Conservation (phyloP, 192 early-diverging fungal species). For the Coemansia sp. region DNA sequence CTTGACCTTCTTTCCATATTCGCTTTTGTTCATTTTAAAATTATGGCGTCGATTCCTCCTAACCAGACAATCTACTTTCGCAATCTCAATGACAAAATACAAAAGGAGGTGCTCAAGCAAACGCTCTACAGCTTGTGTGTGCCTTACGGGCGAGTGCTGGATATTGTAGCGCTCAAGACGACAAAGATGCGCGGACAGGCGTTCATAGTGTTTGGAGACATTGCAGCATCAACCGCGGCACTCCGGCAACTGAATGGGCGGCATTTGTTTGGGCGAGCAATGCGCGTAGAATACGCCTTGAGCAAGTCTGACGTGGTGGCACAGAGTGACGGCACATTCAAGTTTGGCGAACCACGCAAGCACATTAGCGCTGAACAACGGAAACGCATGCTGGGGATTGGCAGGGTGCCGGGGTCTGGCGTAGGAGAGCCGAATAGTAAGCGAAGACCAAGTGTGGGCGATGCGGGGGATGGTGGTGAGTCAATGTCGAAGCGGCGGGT, state of each 20-base stretch:
- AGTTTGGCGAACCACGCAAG: constrained; percentile 28
- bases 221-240: constrained; percentile 82
- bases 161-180: constrained; percentile 83
- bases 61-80: constrained; percentile 77
- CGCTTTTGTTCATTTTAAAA: neutral
- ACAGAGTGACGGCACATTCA: constrained; percentile 32
- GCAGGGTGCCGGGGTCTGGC: neutral
- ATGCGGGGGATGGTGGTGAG: constrained; percentile 6
- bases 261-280: constrained; percentile 73
- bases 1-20: neutral
- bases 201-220: constrained; percentile 83
- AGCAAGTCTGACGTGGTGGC: constrained; percentile 42
- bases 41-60: constrained; percentile 56
- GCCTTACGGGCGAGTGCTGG: constrained; percentile 80
- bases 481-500: constrained; percentile 1
- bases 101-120: constrained; percentile 70
- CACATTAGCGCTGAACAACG: constrained; percentile 41
- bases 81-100: constrained; percentile 81
- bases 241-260: constrained; percentile 86
- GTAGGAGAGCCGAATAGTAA: neutral
- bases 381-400: constrained; percentile 31
- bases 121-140: constrained; percentile 91
- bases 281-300: constrained; percentile 54
- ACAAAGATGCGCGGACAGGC: constrained; percentile 90
- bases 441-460: constrained; percentile 15